phyloP scores from a whole-genome alignment of 306 rosid species.

The Chamaecrista fasciculata region DNA sequence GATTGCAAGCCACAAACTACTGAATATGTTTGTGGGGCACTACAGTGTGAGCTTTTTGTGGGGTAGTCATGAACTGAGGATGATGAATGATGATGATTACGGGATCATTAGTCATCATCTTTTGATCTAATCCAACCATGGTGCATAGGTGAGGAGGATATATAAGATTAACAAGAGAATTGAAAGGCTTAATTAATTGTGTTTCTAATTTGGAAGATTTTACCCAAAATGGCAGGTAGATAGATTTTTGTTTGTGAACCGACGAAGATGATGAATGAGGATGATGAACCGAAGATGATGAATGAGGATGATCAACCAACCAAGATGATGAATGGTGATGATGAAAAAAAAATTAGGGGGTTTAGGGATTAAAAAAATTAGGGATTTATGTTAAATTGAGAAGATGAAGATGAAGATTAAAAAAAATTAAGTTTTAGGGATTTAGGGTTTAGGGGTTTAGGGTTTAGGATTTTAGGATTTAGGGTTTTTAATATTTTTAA shows the following conservation, averaged over 20 bases:
- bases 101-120: slow-evolving; percentile 8
- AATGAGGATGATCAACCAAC: no score
- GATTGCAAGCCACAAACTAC: neutral
- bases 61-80: neutral
- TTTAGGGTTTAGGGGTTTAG: no score
- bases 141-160: neutral
- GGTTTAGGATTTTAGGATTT: no score
- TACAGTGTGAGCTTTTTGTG: slow-evolving; percentile 20
- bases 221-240: neutral
- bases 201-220: neutral
- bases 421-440: no score
- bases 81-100: neutral
- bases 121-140: neutral
- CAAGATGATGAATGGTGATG: no score
- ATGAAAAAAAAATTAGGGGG: no score
- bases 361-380: no score
- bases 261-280: no score
- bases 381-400: no score
- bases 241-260: neutral
- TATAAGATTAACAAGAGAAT: neutral
- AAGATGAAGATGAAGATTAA: no score
- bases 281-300: no score
- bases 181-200: neutral
- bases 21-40: neutral
- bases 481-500: no score